phyloP scores from a whole-genome alignment of 345 rosid genomes.

The Brassica incana region DNA sequence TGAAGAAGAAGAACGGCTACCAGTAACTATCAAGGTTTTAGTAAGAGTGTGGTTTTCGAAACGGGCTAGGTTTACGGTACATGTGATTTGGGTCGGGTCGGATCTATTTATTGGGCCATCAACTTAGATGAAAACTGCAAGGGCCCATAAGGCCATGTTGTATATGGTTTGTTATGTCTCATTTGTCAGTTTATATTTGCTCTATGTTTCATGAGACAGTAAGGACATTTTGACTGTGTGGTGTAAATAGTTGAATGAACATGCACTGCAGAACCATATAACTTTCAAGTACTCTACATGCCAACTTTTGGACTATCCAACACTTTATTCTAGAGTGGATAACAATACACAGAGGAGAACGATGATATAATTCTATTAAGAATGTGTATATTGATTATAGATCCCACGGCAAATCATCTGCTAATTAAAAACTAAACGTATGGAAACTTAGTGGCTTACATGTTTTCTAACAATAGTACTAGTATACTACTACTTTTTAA shows the following conservation, averaged over 20 bases:
- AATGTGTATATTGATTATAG: background rate
- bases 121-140: background rate
- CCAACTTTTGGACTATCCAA: background rate
- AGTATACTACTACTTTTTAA: background rate
- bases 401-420: background rate
- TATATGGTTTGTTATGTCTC: background rate
- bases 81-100: constrained; percentile 13
- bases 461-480: background rate
- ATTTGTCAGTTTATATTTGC: background rate
- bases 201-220: constrained; percentile 8
- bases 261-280: background rate
- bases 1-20: constrained; percentile 1
- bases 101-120: constrained; percentile 12
- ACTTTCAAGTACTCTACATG: background rate
- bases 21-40: background rate
- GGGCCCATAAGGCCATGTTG: background rate
- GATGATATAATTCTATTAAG: background rate
- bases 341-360: background rate
- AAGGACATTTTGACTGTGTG: constrained; percentile 18
- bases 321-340: background rate
- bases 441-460: constrained; percentile 19
- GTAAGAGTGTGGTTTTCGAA: background rate
- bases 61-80: constrained; percentile 2
- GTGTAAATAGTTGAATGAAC: constrained; percentile 24
- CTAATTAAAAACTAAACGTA: background rate